Evolutionary conservation across 2,329 filamentous ascomycete species (phyloP), one percentile per base, ranked within the genome.

Genomic region (Biscogniauxia marginata): DNA sequence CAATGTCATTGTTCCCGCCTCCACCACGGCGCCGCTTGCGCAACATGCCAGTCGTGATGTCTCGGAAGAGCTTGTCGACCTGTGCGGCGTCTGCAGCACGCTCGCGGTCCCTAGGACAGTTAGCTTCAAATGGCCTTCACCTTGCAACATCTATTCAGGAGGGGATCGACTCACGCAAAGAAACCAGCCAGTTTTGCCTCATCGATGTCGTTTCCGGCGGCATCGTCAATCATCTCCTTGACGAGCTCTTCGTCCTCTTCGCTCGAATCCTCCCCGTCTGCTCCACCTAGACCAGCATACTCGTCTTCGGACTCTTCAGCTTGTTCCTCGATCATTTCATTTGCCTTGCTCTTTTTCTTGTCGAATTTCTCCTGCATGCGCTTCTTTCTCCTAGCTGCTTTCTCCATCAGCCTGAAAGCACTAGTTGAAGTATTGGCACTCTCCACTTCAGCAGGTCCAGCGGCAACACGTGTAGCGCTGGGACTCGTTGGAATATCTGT

Each of bases 251-350:
- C 86, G 55, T 90, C 85, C 34, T 88, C 89, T 57, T 90, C 84
- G 56, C 83, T 88, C 46, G 86, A 87, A 62, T 93, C 91, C 63
- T 98, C 93, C 58, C 93, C 93, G 72, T 93, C 93, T 9, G 80
- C 88, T 60, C 95, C 95, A 63, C 95, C 95, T 8, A 99, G 80
- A 4, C 95, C 95, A 43, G 93, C 93, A 71, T 98, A 99, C 73
- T 99, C 95, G 70, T 99, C 95, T 70, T 99, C 96, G 0, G 95
- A 99, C 74, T 99, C 95, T 66, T 96, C 91, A 58, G 95, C 93
- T 70, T 96, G 92, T 63, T 97, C 95, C 63, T 98, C 85, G 39
- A 99, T 81, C 82, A 96, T 90, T 21, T 88, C 87, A 67, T 87
- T 92, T 0, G 93, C 93, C 69, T 90, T 87, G 75, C 91, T 96